Conservation (phyloP, 2,329 filamentous ascomycete species). For the Delphinella strobiligena region DNA sequence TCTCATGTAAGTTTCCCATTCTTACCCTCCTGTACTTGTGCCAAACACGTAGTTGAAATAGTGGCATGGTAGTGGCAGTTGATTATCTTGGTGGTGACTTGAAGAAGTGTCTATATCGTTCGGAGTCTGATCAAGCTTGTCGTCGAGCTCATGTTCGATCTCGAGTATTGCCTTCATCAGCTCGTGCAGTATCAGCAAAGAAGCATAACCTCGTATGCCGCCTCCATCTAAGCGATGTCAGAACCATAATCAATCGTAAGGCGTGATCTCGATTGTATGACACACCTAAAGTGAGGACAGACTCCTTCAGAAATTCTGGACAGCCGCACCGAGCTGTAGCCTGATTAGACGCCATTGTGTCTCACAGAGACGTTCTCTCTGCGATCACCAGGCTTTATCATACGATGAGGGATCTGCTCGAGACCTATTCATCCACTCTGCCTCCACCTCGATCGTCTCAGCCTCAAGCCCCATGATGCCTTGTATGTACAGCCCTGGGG, state of each 20-base stretch:
- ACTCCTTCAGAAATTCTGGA: not conserved
- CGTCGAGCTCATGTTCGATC: not conserved
- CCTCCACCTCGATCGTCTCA: too few relatives aligned
- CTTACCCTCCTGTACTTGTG: constrained; percentile 26
- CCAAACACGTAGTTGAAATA: constrained; percentile 31
- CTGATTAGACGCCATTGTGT: not conserved
- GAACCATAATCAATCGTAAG: not conserved
- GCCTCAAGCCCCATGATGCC: too few relatives aligned
- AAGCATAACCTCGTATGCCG: constrained; percentile 28
- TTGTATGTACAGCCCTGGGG: too few relatives aligned
- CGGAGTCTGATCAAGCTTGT: too few relatives aligned
- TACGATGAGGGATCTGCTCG: too few relatives aligned
- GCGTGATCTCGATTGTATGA: not conserved
- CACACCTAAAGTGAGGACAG: not conserved
- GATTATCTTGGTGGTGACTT: not conserved
- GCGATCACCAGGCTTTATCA: too few relatives aligned
- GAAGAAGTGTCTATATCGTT: not conserved
- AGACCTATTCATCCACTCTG: too few relatives aligned
- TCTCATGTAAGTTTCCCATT: not conserved
- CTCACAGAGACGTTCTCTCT: too few relatives aligned
- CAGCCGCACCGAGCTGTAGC: not conserved
- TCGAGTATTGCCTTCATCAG: constrained; percentile 22
- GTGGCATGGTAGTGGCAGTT: constrained; percentile 21
- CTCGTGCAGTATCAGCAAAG: constrained; percentile 23
- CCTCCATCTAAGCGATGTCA: constrained; percentile 22